Conservation (phyloP, 2,329 filamentous ascomycete genomes). For the Basipetospora chlamydospora region DNA sequence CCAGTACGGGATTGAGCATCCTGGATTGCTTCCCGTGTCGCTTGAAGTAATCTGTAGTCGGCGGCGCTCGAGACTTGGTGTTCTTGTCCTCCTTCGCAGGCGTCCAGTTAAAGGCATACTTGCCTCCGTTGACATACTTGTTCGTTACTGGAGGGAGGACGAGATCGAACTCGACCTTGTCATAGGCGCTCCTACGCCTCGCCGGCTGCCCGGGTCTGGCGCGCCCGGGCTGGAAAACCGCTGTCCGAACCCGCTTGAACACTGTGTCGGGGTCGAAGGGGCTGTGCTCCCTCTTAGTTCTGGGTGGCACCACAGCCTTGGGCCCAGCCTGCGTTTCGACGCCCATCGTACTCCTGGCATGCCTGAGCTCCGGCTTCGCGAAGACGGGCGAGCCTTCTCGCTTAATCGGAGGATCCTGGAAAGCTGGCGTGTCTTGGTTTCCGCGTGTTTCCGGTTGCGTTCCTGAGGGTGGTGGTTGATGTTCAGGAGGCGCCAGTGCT, state of each 20-base stretch:
- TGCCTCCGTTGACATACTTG: conserved; percentile 43
- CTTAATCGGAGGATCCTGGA: conserved; percentile 2
- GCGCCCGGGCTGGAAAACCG: conserved; percentile 17
- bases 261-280: conserved; percentile 44
- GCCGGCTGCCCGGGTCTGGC: conserved; percentile 10
- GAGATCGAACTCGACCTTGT: conserved; percentile 39
- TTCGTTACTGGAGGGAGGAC: conserved; percentile 38
- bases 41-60: conserved; percentile 33
- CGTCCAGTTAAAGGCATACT: conserved; percentile 31
- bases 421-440: no score
- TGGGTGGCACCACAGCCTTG: conserved; percentile 8
- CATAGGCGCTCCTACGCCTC: conserved; percentile 33
- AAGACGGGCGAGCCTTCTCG: conserved; percentile 24
- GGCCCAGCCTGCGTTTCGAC: conserved; percentile 23
- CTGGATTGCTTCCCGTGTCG: conserved; percentile 28
- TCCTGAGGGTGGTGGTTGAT: conserved; percentile 7
- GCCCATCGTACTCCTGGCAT: conserved; percentile 38
- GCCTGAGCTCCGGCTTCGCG: conserved; percentile 43
- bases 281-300: conserved; percentile 34
- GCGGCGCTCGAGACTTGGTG: conserved; percentile 19
- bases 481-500: no score
- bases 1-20: conserved; percentile 15
- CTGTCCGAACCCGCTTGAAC: conserved; percentile 41
- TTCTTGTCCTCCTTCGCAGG: conserved; percentile 16
- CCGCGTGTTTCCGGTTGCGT: conserved; percentile 10